A percentile compares a stretch with the other conserved stretches of the same genome.
Conservation (phyloP, 2,329 filamentous ascomycete species). For the Clarireedia hainanense region DNA sequence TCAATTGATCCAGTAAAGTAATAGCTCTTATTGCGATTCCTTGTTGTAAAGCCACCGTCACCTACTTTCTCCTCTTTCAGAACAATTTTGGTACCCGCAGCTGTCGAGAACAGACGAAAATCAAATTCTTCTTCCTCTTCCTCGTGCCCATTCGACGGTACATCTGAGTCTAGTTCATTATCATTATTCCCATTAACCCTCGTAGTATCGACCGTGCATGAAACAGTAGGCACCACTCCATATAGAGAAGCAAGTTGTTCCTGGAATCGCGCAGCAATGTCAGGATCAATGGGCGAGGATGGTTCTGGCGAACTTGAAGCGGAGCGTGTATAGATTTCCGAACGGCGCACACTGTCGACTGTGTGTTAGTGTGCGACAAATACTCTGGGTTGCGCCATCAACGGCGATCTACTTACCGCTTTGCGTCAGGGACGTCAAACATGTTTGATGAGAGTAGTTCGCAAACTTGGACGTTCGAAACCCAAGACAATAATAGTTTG, state of each 20-base stretch:
- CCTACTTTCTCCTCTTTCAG: conserved; percentile 36
- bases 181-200: conserved; percentile 22
- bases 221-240: conserved; percentile 12
- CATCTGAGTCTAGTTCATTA: neutral
- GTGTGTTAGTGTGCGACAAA: conserved; percentile 5
- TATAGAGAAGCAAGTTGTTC: conserved; percentile 21
- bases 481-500: neutral
- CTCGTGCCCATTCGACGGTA: conserved; percentile 9
- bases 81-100: conserved; percentile 37
- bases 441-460: conserved; percentile 27
- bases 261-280: conserved; percentile 13
- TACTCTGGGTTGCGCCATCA: no score
- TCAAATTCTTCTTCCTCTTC: conserved; percentile 36
- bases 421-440: conserved; percentile 46
- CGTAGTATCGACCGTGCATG: neutral
- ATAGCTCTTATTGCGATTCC: conserved; percentile 38
- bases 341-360: conserved; percentile 41
- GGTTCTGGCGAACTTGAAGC: conserved; percentile 14
- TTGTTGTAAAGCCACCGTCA: conserved; percentile 34
- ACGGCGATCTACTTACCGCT: conserved; percentile 35
- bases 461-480: neutral
- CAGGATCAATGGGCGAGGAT: conserved; percentile 20
- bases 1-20: conserved; percentile 40
- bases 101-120: conserved; percentile 47
- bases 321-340: conserved; percentile 39